Evolutionary conservation across 352 stramenopile genomes (phyloP).

Genomic region (Phytophthora cryptogea): DNA sequence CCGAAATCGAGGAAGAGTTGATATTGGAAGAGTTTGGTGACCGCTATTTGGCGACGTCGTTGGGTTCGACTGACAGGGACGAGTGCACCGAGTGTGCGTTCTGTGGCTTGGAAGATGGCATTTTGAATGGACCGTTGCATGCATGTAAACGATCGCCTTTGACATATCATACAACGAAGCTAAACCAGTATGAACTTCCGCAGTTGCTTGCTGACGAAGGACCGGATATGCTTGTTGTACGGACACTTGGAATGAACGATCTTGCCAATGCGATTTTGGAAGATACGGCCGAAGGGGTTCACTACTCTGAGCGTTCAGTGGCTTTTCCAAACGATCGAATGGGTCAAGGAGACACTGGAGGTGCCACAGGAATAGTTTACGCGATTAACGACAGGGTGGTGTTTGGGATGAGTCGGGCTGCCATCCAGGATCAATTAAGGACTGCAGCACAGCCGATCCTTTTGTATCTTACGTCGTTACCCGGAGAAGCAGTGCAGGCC

Average conservation of each 20-base stretch:
- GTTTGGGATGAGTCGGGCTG: constrained; percentile 40
- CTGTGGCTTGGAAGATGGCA: constrained; percentile 64
- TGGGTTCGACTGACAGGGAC: constrained; percentile 1
- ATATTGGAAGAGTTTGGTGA: constrained; percentile 68
- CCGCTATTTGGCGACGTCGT: constrained; percentile 34
- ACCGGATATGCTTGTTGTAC: constrained; percentile 30
- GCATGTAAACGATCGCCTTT: constrained; percentile 59
- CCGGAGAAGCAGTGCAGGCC: constrained; percentile 54
- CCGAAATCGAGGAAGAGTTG: constrained; percentile 47
- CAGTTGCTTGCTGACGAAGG: constrained; percentile 40
- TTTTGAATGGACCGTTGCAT: constrained; percentile 62
- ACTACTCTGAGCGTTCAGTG: constrained; percentile 30
- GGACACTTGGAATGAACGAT: constrained; percentile 29
- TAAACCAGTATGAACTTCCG: constrained; percentile 62
- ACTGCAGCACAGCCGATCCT: constrained; percentile 37
- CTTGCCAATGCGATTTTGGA: constrained; percentile 32
- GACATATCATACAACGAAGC: constrained; percentile 37
- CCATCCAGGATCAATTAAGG: constrained; percentile 47
- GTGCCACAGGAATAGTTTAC: constrained; percentile 39
- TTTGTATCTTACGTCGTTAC: constrained; percentile 51
- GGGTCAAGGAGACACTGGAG: constrained; percentile 5
- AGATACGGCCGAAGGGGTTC: constrained; percentile 41
- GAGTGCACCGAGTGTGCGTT: constrained; percentile 43
- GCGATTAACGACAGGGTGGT: constrained; percentile 63
- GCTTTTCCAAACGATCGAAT: constrained; percentile 4